Evolutionary conservation across 2,329 filamentous ascomycete genomes (phyloP), one percentile per base, ranked within the genome.

Genomic region (Claviceps spartinae): DNA sequence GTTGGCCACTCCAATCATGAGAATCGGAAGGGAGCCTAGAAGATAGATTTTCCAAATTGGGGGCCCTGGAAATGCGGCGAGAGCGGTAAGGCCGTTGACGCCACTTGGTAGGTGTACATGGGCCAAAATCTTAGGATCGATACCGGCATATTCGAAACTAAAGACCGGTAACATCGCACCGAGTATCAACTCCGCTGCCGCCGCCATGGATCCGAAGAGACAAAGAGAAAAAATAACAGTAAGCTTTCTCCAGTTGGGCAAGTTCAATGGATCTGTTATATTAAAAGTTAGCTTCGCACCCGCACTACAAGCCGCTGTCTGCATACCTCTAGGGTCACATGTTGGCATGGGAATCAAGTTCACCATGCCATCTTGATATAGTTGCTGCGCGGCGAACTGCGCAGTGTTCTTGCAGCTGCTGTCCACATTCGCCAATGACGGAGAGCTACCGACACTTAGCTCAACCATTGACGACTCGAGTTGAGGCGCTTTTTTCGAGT

Each of bases 261-360:
- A 18, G 26, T 51, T 51, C 2, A 51, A 22, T 3, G 49, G 49
- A 42, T 51, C 49, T 51, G 7, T 3, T 18, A 1, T 18, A 18
- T 18, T 11, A 36, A 16, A 49, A 7, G n/a, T 42, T 20, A 51
- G 22, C 18, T 38, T 46, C 5, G 22, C n/a, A 18, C 8, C 11
- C 22, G 13, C 7, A 26, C 13, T 8, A 3, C 9, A 4, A 7
- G 18, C 8, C 20, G 38, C 1, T 5, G 11, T 47, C 18, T 38
- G 4, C 49, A 41, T 51, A 51, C 49, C 49, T 51, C 14, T 46
- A 13, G 49, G 49, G 16, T 51, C 37, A 16, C 36, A 14, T 6
- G 49, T 51, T n/a, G 49, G 49, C 49, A 51, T 51, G 16, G 49
- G 49, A 34, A 51, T 51, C 34, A 51, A 34, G 30, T 47, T 46